phyloP scores from a whole-genome alignment of 352 stramenopile species.

The Thraustotheca clavata region DNA sequence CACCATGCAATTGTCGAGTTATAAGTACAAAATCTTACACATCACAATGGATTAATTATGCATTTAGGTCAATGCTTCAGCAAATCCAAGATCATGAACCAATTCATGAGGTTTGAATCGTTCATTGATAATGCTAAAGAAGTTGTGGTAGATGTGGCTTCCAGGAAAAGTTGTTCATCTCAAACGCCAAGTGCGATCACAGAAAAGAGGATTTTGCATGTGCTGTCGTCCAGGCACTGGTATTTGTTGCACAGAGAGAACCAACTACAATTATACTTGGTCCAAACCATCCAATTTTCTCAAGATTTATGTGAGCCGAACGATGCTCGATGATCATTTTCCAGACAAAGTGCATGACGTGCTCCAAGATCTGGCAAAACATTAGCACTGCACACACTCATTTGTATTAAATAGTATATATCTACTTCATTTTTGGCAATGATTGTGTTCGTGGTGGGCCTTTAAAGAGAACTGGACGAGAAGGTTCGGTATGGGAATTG shows the following conservation, averaged over 20 bases:
- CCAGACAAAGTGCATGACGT: constrained; percentile 83
- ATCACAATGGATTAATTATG: not conserved
- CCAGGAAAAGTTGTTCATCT: constrained; percentile 69
- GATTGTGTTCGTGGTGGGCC: not conserved
- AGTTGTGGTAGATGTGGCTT: constrained; percentile 33
- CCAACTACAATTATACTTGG: constrained; percentile 73
- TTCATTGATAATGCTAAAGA: not conserved
- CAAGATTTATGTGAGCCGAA: constrained; percentile 68
- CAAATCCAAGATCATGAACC: constrained; percentile 73
- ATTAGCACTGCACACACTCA: not conserved
- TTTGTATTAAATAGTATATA: not conserved
- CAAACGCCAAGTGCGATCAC: constrained; percentile 36
- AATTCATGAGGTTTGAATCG: constrained; percentile 52
- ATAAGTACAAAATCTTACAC: constrained; percentile 22
- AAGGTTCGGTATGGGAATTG: not conserved
- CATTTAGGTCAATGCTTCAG: constrained; percentile 60
- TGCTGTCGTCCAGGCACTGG: constrained; percentile 69
- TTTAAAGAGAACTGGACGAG: not conserved
- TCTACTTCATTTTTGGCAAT: not conserved
- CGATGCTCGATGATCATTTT: constrained; percentile 85
- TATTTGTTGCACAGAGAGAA: constrained; percentile 77
- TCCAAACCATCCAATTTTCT: constrained; percentile 47
- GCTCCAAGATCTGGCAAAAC: constrained; percentile 48
- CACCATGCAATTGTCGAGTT: constrained; percentile 57
- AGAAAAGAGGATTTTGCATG: constrained; percentile 55